Conservation (phyloP, 495 filamentous ascomycete species). For the Aspergillus panamensis region DNA sequence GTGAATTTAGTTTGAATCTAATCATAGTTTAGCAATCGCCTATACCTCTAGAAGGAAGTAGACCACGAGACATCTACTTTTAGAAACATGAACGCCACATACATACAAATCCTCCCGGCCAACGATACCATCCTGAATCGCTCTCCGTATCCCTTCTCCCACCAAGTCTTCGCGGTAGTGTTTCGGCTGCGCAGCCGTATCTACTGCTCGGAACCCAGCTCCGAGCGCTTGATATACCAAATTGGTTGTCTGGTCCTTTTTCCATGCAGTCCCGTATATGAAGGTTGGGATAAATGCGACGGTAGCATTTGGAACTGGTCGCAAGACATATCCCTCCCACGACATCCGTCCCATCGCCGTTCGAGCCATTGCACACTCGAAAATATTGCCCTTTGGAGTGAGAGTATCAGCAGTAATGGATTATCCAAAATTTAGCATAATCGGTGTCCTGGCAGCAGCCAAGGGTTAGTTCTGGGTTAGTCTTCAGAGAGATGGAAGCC, state of each 20-base stretch:
- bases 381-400: neutral
- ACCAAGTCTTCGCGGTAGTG: constrained; percentile 77
- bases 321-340: constrained; percentile 37
- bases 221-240: constrained; percentile 67
- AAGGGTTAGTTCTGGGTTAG: neutral
- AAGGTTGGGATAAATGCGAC: constrained; percentile 49
- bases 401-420: neutral
- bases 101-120: constrained; percentile 61
- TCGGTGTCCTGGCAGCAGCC: no score
- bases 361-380: constrained; percentile 24
- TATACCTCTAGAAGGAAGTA: neutral
- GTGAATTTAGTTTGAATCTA: constrained; percentile 85
- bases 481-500: neutral
- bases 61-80: neutral
- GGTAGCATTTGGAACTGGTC: constrained; percentile 27
- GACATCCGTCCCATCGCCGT: constrained; percentile 27
- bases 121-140: constrained; percentile 54
- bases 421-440: neutral
- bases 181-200: constrained; percentile 75
- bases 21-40: constrained; percentile 6
- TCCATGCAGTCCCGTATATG: constrained; percentile 88
- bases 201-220: constrained; percentile 69
- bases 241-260: constrained; percentile 64
- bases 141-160: constrained; percentile 58
- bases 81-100: constrained; percentile 21